Base-by-base conservation (phyloP, 176 grass and related monocot species). In the Oryza coarctata region DNA sequence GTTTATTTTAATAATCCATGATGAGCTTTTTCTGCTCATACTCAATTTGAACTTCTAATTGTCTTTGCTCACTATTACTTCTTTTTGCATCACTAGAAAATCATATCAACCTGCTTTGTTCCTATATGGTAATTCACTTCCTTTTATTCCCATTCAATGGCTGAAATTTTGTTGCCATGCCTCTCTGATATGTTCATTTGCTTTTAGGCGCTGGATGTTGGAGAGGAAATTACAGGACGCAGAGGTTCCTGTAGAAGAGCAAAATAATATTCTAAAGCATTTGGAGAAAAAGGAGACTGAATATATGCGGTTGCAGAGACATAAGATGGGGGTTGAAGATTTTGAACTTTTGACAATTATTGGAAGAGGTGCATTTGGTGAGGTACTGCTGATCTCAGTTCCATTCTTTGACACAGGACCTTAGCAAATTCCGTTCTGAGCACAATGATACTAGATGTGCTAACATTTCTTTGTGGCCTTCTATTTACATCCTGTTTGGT, bases 321-420 rank as follows among this genome's bases (percentile, higher is more conserved):
- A 99, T 78, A 99, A 95, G 86, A 95, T 99, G 91, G 90, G 91
- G 39, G 96, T 90, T 45, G 96, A 99, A 82, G 96, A 99, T 90
- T 99, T 99, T 95, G 93, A 95, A 78, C 93, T 99, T 82, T 86
- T 99, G 82, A 99, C 96, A 27, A 99, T 99, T 83, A 99, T 99
- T 72, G 96, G 96, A 79, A 93, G 96, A 88, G 96, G 96, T 70
- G 96, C 96, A 78, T 99, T 98, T 47, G 95, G 95, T 39, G 95
- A 98, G 92, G 92, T 98, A 87, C 60, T 52, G 17, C 22, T 55
- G 43, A 58, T 55, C 66, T 80, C 17, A 12, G 25, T 47, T 52
- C 49, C 20, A n/a, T 71, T 69, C 12, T 74, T 85, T 73, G 39
- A 41, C 45, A 49, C 40, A n/a, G 29, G 28, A 43, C 20, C 47